Base-by-base conservation (phyloP, 2,329 filamentous ascomycete species). In the Clonostachys chloroleuca region DNA sequence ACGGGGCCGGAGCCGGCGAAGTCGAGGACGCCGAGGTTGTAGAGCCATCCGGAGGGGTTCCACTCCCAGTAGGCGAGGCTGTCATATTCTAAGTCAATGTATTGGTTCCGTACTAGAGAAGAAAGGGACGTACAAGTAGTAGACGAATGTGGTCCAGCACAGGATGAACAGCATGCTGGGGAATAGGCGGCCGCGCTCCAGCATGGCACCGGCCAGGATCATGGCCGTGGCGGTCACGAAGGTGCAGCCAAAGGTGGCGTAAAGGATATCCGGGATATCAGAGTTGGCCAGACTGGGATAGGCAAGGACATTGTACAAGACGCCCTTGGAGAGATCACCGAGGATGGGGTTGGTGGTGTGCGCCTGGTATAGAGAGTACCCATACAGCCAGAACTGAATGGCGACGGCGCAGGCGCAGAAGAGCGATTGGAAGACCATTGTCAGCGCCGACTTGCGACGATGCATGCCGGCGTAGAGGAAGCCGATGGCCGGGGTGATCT, bases 31-130 rank as follows among this genome's bases (percentile, higher is more conserved):
- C 76, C 74, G 7, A 84, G 73, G 34, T 82, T 79, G 63, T 69
- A 82, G 2, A 85, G 67, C 81, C 82, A 86, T 14, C 82, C 81
- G 47, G 74, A 78, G 16, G 73, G 57, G 55, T 85, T 85, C 82
- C 81, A 86, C 6, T 79, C 82, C 81, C 81, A 84, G 65, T 74
- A 81, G 1, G 81, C 81, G 47, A 84, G 76, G 1, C 76, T 58
- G 24, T 30, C 24, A 30, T 30, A 8, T 10, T 30, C 2, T 30
- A 30, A 30, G 24, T 30, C 24, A 30, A 6, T 30, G 3, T 10
- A 30, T 30, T 30, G 24, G 9, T 30, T 10, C 9, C 9, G 10
- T 30, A 30, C 24, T 30, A 10, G 6, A 3, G 24, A 10, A 10
- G 9, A 10, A 30, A 10, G 24, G 24, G 2, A 51, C 59, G 54